These are phyloP conservation scores for Entonaema liquescens DNA, from an alignment of 495 filamentous ascomycete genomes.

Conservation along the genomic window DNA sequence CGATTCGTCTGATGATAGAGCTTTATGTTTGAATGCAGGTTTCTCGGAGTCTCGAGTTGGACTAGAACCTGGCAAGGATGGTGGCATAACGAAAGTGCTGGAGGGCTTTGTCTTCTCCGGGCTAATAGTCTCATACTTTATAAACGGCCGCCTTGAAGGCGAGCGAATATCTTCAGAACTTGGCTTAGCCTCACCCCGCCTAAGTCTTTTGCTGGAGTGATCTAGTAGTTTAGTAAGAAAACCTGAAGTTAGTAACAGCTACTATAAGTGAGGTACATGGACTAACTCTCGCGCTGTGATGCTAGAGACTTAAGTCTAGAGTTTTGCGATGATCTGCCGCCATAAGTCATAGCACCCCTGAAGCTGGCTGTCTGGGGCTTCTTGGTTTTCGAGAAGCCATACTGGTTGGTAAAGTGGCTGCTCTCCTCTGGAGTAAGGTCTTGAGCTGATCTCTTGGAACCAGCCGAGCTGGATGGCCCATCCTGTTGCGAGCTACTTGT, in stretches of 20 bases:
- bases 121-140: constrained; percentile 11
- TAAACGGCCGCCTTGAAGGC: constrained; percentile 6
- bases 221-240: constrained; percentile 12
- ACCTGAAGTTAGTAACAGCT: constrained; percentile 6
- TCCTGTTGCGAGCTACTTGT: constrained; percentile 10
- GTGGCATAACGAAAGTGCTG: constrained; percentile 10
- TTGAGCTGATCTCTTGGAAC: constrained; percentile 41
- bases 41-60: constrained; percentile 3
- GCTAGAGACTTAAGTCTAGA: constrained; percentile 16
- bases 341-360: constrained; percentile 11
- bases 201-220: constrained; percentile 6
- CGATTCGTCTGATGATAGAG: constrained; percentile 7
- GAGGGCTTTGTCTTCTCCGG: constrained; percentile 17
- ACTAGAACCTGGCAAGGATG: constrained; percentile 14
- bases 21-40: constrained; percentile 2
- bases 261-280: background rate
- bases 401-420: constrained; percentile 18
- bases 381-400: constrained; percentile 9
- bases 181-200: background rate
- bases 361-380: constrained; percentile 4
- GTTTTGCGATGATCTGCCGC: constrained; percentile 27
- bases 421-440: constrained; percentile 1
- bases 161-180: constrained; percentile 15
- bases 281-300: constrained; percentile 9
- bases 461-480: constrained; percentile 31